These are phyloP conservation scores for Euphorbia pulcherrima DNA, from an alignment of 345 rosid species.

Conservation along the genomic window DNA sequence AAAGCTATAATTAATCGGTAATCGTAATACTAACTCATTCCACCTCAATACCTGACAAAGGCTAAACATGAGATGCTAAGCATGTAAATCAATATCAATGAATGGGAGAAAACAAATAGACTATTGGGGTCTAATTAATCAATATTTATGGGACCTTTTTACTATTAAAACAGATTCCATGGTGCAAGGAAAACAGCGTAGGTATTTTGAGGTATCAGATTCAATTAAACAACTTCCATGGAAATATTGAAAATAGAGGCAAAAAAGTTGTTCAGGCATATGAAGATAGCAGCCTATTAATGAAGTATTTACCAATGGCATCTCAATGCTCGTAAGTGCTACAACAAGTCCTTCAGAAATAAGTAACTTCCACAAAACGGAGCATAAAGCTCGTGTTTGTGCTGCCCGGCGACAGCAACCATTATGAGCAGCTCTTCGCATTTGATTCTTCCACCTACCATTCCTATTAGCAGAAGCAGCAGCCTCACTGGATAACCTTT, in stretches of 20 bases:
- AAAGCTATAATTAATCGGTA: no score
- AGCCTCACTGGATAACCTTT: slow-evolving; percentile 72
- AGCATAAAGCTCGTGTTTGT: slow-evolving; percentile 65
- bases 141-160: not conserved
- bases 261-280: not conserved
- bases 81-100: not conserved
- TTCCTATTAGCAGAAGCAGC: slow-evolving; percentile 79
- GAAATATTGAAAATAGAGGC: not conserved
- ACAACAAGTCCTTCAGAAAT: slow-evolving; percentile 66
- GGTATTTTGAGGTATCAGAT: not conserved
- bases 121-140: not conserved
- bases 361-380: slow-evolving; percentile 83
- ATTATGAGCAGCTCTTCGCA: slow-evolving; percentile 85
- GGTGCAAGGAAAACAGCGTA: not conserved
- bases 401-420: slow-evolving; percentile 96
- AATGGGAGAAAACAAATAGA: not conserved
- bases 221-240: not conserved
- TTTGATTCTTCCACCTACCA: slow-evolving; percentile 97
- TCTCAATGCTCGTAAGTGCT: slow-evolving; percentile 60
- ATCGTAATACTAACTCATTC: no score
- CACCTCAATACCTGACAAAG: no score
- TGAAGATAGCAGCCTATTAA: not conserved
- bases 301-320: slow-evolving; percentile 63
- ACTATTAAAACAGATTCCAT: not conserved
- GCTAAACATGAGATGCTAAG: not conserved